A percentile compares a stretch with the other conserved stretches of the same genome.
Evolutionary conservation across 345 rosid species (phyloP).

Genomic region (Ceriops zippeliana): DNA sequence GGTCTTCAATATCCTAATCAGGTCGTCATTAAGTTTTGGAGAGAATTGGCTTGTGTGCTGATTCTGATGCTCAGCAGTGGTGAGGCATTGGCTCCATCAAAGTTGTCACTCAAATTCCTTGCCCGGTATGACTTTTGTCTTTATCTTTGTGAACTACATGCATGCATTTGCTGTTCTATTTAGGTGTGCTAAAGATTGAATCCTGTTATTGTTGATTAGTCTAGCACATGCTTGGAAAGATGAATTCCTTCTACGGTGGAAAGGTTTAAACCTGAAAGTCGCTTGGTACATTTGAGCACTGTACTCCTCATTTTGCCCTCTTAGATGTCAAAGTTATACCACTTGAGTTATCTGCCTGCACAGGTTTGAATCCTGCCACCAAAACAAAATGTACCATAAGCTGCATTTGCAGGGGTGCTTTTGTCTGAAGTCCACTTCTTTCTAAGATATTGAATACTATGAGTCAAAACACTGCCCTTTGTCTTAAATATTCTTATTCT

Average conservation of each 20-base stretch:
- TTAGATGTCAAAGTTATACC: neutral
- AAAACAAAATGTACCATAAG: neutral
- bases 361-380: neutral
- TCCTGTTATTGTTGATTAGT: neutral
- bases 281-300: neutral
- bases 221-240: neutral
- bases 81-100: slow-evolving; percentile 62
- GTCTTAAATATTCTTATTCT: neutral
- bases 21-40: slow-evolving; percentile 81
- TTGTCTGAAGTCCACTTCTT: neutral
- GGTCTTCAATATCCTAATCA: slow-evolving; percentile 18
- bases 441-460: too few relatives aligned
- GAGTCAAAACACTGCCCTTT: too few relatives aligned
- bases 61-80: slow-evolving; percentile 65
- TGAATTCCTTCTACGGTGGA: neutral
- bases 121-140: slow-evolving; percentile 43
- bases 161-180: neutral
- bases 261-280: neutral
- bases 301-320: neutral
- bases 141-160: neutral
- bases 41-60: slow-evolving; percentile 56
- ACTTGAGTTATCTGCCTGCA: neutral
- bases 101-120: slow-evolving; percentile 70
- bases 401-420: neutral
- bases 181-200: neutral